A percentile compares a stretch with the other conserved stretches of the same genome.
phyloP scores from a whole-genome alignment of 169 alveolate genomes.

The Hepatocystis sp. region DNA sequence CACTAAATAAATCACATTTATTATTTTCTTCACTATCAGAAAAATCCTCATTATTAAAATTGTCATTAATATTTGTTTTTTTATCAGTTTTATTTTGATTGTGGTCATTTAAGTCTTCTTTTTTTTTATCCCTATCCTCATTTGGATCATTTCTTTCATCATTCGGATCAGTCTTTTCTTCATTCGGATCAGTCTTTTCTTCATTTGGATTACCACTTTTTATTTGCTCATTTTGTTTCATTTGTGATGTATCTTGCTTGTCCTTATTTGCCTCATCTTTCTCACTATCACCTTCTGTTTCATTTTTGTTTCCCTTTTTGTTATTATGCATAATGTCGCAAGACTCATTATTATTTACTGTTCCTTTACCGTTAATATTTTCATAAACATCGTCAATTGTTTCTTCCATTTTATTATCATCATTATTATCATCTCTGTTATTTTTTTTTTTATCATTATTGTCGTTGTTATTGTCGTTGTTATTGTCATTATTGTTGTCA shows the following conservation, averaged over 20 bases:
- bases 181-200: conserved; percentile 12
- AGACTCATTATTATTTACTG: background rate
- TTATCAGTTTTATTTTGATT: background rate
- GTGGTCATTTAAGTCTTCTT: background rate
- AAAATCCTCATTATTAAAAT: conserved; percentile 5
- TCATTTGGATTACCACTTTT: conserved; percentile 5
- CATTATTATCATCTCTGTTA: conserved; percentile 24
- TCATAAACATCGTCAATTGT: conserved; percentile 79
- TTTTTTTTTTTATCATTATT: conserved; percentile 70
- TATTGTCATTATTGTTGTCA: conserved; percentile 13
- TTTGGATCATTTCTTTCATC: conserved; percentile 15
- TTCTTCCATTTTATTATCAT: conserved; percentile 70
- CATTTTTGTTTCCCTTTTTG: conserved; percentile 37
- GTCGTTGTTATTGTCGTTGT: conserved; percentile 19
- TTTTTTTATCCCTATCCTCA: conserved; percentile 7
- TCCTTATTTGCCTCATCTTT: background rate
- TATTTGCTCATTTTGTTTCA: background rate
- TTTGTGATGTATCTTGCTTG: conserved; percentile 9
- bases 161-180: conserved; percentile 14
- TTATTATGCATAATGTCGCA: conserved; percentile 11
- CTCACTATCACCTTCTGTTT: conserved; percentile 49
- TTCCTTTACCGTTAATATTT: conserved; percentile 21
- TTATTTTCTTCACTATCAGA: conserved; percentile 7
- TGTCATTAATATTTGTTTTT: conserved; percentile 1
- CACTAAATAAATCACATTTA: background rate